Evolutionary conservation across 1,284 basidiomycete genomes (phyloP).

Genomic region (Rugosomyces carneus): DNA sequence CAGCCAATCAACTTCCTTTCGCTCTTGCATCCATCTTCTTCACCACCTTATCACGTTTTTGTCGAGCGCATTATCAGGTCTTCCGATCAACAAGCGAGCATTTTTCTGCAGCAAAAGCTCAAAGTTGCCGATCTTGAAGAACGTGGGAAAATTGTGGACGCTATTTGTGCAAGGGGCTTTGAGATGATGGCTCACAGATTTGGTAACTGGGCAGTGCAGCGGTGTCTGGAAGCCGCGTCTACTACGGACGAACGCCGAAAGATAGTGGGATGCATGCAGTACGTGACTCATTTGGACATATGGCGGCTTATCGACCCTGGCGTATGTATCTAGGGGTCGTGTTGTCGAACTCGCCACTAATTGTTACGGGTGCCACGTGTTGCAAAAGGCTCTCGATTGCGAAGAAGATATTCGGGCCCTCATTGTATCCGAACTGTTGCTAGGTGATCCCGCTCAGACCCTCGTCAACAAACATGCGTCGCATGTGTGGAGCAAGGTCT

Average conservation of each 20-base stretch:
- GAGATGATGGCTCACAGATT: conserved; percentile 90
- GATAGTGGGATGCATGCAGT: conserved; percentile 79
- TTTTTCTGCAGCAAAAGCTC: conserved; percentile 80
- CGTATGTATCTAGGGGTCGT: conserved; percentile 52
- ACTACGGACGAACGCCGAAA: conserved; percentile 67
- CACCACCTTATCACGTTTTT: conserved; percentile 73
- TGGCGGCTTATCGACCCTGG: not conserved
- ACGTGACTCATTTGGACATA: conserved; percentile 7
- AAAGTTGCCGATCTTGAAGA: conserved; percentile 77
- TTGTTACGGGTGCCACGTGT: conserved; percentile 80
- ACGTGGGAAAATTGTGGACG: conserved; percentile 74
- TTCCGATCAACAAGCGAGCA: conserved; percentile 83
- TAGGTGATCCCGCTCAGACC: conserved; percentile 75
- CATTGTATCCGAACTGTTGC: conserved; percentile 74
- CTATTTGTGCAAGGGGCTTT: conserved; percentile 72
- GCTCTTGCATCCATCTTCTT: conserved; percentile 72
- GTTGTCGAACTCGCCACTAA: conserved; percentile 80
- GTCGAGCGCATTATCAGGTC: conserved; percentile 78
- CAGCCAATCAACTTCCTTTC: conserved; percentile 83
- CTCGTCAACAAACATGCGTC: conserved; percentile 83
- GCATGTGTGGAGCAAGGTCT: conserved; percentile 82
- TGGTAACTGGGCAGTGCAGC: conserved; percentile 82
- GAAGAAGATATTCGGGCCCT: conserved; percentile 75
- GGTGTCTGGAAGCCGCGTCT: conserved; percentile 72
- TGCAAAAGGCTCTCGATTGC: conserved; percentile 83